Conservation (phyloP, 306 rosid genomes). For the Rosa multiflora region DNA sequence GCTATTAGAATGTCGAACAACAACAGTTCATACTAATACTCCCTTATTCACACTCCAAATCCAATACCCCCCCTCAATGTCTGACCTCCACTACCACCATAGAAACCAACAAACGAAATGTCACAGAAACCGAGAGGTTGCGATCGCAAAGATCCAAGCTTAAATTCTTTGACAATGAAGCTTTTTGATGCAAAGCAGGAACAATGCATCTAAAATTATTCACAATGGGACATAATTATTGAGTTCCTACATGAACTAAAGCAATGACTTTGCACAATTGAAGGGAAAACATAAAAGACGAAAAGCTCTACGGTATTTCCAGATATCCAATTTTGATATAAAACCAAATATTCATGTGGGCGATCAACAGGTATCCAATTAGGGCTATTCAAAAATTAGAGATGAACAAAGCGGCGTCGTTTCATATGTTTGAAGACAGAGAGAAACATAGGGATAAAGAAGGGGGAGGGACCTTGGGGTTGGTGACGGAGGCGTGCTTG, state of each 20-base stretch:
- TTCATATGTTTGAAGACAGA: neutral
- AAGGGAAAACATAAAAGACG: no score
- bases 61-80: neutral
- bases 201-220: neutral
- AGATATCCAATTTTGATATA: neutral
- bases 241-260: neutral
- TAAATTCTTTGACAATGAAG: neutral
- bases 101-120: neutral
- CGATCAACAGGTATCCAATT: neutral
- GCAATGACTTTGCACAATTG: neutral
- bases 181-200: neutral
- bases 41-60: neutral
- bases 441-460: neutral
- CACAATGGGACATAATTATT: neutral
- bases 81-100: neutral
- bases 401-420: neutral
- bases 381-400: neutral
- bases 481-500: slow-evolving; percentile 54
- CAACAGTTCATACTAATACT: neutral
- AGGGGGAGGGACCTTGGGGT: slow-evolving; percentile 60
- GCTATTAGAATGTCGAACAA: neutral
- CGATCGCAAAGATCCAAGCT: neutral
- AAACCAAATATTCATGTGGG: neutral
- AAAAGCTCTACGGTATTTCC: neutral
- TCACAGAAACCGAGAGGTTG: neutral